Base-by-base conservation (phyloP, 1,284 basidiomycete genomes). In the Cystobasidium sp. region DNA sequence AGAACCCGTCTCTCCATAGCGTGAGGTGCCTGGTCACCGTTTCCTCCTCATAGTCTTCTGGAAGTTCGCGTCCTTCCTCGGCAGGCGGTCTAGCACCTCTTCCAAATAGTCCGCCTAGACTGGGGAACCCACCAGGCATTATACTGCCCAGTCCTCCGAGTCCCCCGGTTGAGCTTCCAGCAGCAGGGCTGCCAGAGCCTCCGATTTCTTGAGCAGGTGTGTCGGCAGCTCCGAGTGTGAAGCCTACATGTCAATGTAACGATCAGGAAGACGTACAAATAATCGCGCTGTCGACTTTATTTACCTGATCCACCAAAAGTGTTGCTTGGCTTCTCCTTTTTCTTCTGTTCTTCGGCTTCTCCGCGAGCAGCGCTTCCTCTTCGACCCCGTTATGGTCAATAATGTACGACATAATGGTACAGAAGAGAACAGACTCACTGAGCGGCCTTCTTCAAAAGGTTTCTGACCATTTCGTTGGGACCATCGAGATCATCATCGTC, bases 1-100 rank as follows among this genome's bases (percentile, higher is more conserved):
- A 91, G 83, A 98, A 98, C 0, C 96, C 96, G 77, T 98, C 88
- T 46, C 89, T 86, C 96, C 97, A 99, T 83, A 99, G 94, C 0
- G 91, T 96, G 47, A 98, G 85, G 71, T 89, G 87, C 12, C 96
- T 89, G 59, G 90, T 87, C 0, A 87, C 91, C 0, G 87, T 85
- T 74, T 87, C 86, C 55, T 86, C 86, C 62, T 84, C 84, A 7
- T 80, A 76, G 12, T 83, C 84, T 0, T 83, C 83, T 0, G 82
- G 82, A 1, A 80, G 76, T 0, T 78, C 77, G 14, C 82, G 82
- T 0, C 82, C 82, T 16, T 77, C 79, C 41, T 18, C 74, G 12
- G 55, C 43, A 51, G 69, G 69, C 20, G 49, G 63, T 46, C 46
- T 43, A 7, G 31, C 39, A 61, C 67, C 47, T 37, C 71, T 22